Evolutionary conservation across 2,329 filamentous ascomycete species (phyloP), one percentile per base, ranked within the genome.

Genomic region (Trichoderma breve): DNA sequence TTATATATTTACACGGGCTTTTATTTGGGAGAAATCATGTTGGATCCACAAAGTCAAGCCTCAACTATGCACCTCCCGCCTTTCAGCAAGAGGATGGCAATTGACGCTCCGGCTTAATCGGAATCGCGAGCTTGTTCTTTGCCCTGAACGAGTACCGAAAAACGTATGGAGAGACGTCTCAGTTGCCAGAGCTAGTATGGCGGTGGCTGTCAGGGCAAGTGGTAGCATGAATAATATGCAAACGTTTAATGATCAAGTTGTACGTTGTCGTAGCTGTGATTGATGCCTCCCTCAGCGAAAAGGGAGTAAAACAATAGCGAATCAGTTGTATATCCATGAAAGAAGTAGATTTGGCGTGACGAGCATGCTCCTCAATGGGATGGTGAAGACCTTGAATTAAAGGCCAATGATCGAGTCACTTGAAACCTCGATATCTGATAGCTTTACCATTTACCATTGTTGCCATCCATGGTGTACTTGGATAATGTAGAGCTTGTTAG

Each of bases 81-180:
- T 97, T 84, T 97, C 93, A 85, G 89, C 84, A 84, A 85, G 86
- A 87, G 90, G 88, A 90, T 91, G 93, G 88, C 91, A 95, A 90
- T 91, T 91, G 91, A 89, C 89, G 93, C 94, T 97, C 95, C 95
- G 94, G 95, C 95, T 98, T 97, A 97, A 96, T 97, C 92, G 93
- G 91, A 93, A 93, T 93, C 92, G 78, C 75, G 74, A 72, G 73
- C 82, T 88, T 89, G 81, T 82, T 97, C 88, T 97, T 86, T 92
- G 94, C 94, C 93, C 88, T 75, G 82, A 89, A 92, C 90, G 87
- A 87, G 86, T 92, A 96, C 94, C 92, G 93, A 70, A 94, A 88
- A 88, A 85, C 86, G 91, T 91, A 93, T 87, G 82, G 87, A 79
- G 28, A 83, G 82, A 86, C 82, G 80, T 85, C 87, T 88, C 89